Evolutionary conservation across 2,329 filamentous ascomycete genomes (phyloP).

Genomic region (Pseudogymnoascus destructans): DNA sequence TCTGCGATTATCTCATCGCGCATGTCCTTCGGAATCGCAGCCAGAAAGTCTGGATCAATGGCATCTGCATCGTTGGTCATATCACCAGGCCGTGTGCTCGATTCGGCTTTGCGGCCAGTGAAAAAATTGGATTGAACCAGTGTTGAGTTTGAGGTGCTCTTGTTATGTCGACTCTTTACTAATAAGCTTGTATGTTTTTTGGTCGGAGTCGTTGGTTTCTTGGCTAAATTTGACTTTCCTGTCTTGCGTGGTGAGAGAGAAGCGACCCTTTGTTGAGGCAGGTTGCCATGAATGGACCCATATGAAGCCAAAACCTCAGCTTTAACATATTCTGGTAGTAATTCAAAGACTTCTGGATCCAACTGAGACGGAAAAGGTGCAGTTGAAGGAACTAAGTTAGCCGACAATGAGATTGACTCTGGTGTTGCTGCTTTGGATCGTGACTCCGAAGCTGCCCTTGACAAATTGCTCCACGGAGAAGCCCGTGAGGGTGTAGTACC

Average conservation of each 20-base stretch:
- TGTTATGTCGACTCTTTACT: constrained; percentile 33
- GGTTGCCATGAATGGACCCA: constrained; percentile 17
- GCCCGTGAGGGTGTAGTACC: constrained; percentile 16
- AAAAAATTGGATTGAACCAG: constrained; percentile 65
- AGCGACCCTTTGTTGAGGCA: constrained; percentile 23
- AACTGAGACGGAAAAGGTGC: constrained; percentile 54
- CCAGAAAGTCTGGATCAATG: constrained; percentile 61
- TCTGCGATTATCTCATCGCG: constrained; percentile 66
- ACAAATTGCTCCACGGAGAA: constrained; percentile 24
- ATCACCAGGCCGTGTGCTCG: background rate
- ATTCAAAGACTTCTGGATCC: constrained; percentile 71
- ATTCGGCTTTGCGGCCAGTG: constrained; percentile 26
- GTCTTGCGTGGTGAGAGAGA: constrained; percentile 43
- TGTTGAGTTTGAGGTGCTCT: constrained; percentile 41
- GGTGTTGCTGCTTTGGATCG: constrained; percentile 18
- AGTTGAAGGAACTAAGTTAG: background rate
- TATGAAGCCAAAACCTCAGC: constrained; percentile 72
- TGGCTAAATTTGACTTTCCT: constrained; percentile 35
- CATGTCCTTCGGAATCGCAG: constrained; percentile 70
- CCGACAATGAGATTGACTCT: constrained; percentile 1
- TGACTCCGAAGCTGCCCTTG: constrained; percentile 28
- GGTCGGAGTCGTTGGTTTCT: constrained; percentile 47
- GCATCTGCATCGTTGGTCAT: constrained; percentile 20
- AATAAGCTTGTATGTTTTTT: constrained; percentile 43
- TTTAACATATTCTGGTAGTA: constrained; percentile 74